These are phyloP conservation scores for Lablab purpureus DNA, from an alignment of 306 rosid species.

Conservation along the genomic window DNA sequence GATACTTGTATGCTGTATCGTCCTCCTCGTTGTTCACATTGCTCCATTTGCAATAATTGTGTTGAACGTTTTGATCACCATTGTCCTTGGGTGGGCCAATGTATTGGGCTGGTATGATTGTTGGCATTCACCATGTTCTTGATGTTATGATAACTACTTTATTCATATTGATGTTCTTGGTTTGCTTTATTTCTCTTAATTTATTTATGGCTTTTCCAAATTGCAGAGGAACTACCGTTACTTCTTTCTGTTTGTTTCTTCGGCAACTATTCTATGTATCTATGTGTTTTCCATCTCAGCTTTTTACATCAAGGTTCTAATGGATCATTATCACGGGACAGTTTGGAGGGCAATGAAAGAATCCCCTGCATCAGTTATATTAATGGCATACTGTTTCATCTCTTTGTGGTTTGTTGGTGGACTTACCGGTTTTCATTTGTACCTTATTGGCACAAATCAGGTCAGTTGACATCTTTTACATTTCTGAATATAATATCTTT, in stretches of 20 bases:
- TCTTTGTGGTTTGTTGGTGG: constrained; percentile 98
- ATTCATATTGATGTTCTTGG: constrained; percentile 35
- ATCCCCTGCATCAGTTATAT: constrained; percentile 81
- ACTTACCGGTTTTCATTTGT: constrained; percentile 91
- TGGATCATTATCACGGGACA: constrained; percentile 67
- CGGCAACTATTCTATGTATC: constrained; percentile 88
- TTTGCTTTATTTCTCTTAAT: constrained; percentile 17
- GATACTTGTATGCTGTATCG: constrained; percentile 96
- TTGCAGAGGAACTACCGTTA: constrained; percentile 89
- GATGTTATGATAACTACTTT: constrained; percentile 17
- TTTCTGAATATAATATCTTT: constrained; percentile 44
- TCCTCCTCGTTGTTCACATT: constrained; percentile 99
- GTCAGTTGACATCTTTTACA: constrained; percentile 56
- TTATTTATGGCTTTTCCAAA: constrained; percentile 40
- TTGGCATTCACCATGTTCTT: constrained; percentile 7
- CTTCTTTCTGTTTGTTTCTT: constrained; percentile 93
- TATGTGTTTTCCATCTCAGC: constrained; percentile 88
- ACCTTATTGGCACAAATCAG: constrained; percentile 90
- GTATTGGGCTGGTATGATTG: constrained; percentile 88
- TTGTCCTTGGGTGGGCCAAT: constrained; percentile 99
- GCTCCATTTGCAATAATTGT: constrained; percentile 96
- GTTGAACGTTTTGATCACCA: constrained; percentile 98
- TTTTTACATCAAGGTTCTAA: constrained; percentile 79
- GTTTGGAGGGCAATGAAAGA: constrained; percentile 94
- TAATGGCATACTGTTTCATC: constrained; percentile 87